Conservation (phyloP, 768 basidiomycete genomes). For the Dioszegia crocea region DNA sequence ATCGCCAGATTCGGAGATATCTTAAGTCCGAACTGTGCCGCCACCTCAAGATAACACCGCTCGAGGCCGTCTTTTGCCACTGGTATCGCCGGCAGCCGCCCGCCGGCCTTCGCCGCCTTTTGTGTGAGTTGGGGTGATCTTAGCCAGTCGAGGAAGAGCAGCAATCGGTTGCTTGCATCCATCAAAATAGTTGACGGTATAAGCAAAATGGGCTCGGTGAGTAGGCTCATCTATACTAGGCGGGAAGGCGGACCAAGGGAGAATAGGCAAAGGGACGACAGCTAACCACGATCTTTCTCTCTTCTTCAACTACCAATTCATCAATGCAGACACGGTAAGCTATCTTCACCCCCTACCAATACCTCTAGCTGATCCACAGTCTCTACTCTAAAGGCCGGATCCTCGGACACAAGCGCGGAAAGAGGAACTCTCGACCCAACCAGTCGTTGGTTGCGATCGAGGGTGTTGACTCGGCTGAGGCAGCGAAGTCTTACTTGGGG, state of each 20-base stretch:
- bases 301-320: neutral
- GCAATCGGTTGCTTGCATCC: neutral
- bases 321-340: constrained; percentile 12
- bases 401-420: constrained; percentile 96
- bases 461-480: constrained; percentile 87
- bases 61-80: too few relatives aligned
- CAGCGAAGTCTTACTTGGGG: constrained; percentile 96
- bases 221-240: neutral
- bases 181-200: neutral
- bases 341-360: neutral
- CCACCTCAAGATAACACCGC: too few relatives aligned
- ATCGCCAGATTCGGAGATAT: too few relatives aligned
- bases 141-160: neutral
- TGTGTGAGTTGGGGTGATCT: neutral
- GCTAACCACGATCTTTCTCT: constrained; percentile 9
- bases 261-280: too few relatives aligned
- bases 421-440: constrained; percentile 93
- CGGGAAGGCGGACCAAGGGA: too few relatives aligned
- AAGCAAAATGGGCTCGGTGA: constrained; percentile 8
- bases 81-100: too few relatives aligned
- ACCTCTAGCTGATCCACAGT: constrained; percentile 53
- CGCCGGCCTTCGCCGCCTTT: neutral
- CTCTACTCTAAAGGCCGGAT: constrained; percentile 95
- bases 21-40: too few relatives aligned
- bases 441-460: constrained; percentile 96